Conservation (phyloP, 148 eudicot genomes). For the Cornus kousa region DNA sequence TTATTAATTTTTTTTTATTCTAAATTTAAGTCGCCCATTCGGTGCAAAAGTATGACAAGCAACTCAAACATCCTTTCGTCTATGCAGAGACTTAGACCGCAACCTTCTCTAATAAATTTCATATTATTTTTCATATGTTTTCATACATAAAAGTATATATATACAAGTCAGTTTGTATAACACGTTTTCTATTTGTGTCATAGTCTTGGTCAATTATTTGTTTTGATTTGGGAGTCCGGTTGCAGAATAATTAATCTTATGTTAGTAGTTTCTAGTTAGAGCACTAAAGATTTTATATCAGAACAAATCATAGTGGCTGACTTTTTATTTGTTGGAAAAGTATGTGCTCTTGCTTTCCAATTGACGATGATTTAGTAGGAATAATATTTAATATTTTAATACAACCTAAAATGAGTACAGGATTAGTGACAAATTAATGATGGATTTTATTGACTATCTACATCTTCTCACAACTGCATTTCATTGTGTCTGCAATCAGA, state of each 20-base stretch:
- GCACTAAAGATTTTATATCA: background rate
- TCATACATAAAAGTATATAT: no score
- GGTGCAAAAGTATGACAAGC: no score
- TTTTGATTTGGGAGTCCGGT: background rate
- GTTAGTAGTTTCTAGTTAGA: background rate
- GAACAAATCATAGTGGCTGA: background rate
- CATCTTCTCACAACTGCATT: background rate
- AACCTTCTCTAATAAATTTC: no score
- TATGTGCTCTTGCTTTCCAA: background rate
- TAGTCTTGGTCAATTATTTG: background rate
- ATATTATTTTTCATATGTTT: no score
- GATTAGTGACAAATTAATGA: background rate
- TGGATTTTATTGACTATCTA: background rate
- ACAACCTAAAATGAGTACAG: conserved; percentile 5
- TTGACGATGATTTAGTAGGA: background rate
- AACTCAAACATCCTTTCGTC: no score
- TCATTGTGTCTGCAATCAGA: background rate
- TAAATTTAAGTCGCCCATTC: no score
- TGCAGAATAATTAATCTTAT: background rate
- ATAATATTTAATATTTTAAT: background rate
- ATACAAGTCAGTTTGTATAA: no score
- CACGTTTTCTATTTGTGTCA: no score
- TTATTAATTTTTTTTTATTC: no score
- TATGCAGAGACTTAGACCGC: no score
- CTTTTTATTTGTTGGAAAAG: background rate